Base-by-base conservation (phyloP, 257 asterid genomes). In the Nicotiana otophora region DNA sequence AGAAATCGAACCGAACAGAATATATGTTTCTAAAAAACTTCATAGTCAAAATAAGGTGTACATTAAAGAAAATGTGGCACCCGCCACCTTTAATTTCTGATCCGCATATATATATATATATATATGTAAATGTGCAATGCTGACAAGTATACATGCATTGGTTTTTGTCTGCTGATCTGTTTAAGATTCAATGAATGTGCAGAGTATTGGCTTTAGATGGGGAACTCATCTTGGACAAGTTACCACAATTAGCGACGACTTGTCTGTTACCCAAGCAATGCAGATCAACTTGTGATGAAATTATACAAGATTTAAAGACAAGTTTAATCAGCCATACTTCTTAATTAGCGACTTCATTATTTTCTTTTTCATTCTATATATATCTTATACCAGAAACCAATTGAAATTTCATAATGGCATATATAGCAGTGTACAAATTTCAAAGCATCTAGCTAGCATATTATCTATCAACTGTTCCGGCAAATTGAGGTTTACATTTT, bases 141-240 rank as follows among this genome's bases (percentile, higher is more conserved):
- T 23, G 26, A 23, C 26, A 23, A 0, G 26, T 23, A 23, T 11
- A 11, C 8, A 23, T 62, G 55, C 77, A 69, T 54, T 69, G 4
- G 42, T 36, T 69, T 36, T n/a, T 36, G 55, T 69, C 31, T 5
- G 31, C n/a, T 9, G 10, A 1, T 4, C 17, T 53, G 5, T 3
- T 53, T 34, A 68, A 2, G 26, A 19, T 69, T 69, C 57, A 70
- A 36, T 39, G 58, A 17, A 42, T 72, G 78, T 46, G 34, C 61
- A 72, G 78, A 72, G 36, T 82, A 31, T 48, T 82, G 77, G 58
- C 33, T 5, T 72, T 82, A 62, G 58, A 57, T 20, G 82, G 34
- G 62, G n/a, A 63, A 16, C 34, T 62, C 33, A 75, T 17, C 15
- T 16, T 72, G 20, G 84, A 74, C 31, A 80, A 82, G 58, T 14